Evolutionary conservation across 2,329 filamentous ascomycete species (phyloP), one percentile per base, ranked within the genome.

Genomic region (Thelonectria blattea): DNA sequence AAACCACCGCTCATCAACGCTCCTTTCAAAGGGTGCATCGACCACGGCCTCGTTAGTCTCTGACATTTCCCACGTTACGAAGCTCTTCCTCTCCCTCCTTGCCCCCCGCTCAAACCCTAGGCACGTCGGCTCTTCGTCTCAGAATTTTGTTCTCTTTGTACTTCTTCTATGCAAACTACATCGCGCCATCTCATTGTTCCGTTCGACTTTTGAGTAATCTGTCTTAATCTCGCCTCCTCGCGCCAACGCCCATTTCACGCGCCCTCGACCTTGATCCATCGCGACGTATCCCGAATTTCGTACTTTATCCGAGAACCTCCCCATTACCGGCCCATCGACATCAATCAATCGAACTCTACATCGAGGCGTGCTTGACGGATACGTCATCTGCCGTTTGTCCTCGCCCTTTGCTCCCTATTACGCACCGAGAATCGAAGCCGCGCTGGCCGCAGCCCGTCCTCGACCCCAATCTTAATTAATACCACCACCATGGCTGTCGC

Each of bases 401-500:
- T 57, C 48, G 34, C 42, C 49, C n/a, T 43, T 37, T 47, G 34
- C 47, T 34, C 3, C 34, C 11, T 11, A 41, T 45, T 43, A 24
- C 48, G 42, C 42, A 57, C 62, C 61, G 66, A 70, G 60, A 69
- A 59, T 47, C 61, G 57, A 71, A 71, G 49, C 67, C 68, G 74
- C 74, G 75, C 74, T 74, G 75, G 75, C 71, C 74, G 74, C 74
- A 67, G 43, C 72, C 65, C 42, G 52, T 62, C 64, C 60, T 67
- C 66, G 45, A 62, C 55, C 37, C 56, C 46, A 58, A 58, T 52
- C 56, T 48, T 57, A 58, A 60, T 57, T 63, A 64, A 64, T 47
- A 34, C 54, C 32, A 42, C 55, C 74, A 74, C 63, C 52, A 89
- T 89, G 87, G 85, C 86, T 58, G 83, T 87, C 73, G 75, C 83